A percentile compares a stretch with the other conserved stretches of the same genome.
These are phyloP conservation scores for Pseudomonodictys pantanalensis DNA, from an alignment of 495 filamentous ascomycete genomes.

Conservation along the genomic window DNA sequence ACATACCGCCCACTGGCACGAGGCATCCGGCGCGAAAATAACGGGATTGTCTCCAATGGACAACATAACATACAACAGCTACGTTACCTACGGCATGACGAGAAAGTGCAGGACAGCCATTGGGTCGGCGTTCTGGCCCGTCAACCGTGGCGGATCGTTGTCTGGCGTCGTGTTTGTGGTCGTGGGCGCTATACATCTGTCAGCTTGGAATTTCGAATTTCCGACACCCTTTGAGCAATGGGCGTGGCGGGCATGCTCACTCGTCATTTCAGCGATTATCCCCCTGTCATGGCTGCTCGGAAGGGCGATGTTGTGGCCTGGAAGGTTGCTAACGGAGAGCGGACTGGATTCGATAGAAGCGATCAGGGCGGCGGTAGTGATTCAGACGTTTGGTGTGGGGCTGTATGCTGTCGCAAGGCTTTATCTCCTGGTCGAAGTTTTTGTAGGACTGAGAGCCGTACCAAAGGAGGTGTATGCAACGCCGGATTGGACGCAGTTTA, in stretches of 20 bases:
- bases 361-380: not conserved
- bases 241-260: not conserved
- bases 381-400: not conserved
- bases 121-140: not conserved
- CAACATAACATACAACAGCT: not conserved
- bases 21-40: not conserved
- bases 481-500: conserved; percentile 1
- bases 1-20: not conserved
- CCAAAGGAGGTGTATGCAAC: conserved; percentile 2
- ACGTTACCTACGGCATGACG: not conserved
- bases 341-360: not conserved
- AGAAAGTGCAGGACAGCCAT: not conserved
- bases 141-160: not conserved
- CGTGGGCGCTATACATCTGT: conserved; percentile 1
- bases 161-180: not conserved
- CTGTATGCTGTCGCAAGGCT: conserved; percentile 4
- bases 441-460: not conserved
- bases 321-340: not conserved
- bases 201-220: conserved; percentile 9
- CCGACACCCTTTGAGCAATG: not conserved
- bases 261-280: not conserved
- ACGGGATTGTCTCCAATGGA: not conserved
- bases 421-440: conserved; percentile 5
- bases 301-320: not conserved
- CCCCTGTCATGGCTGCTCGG: not conserved